Evolutionary conservation across 2,329 filamentous ascomycete species (phyloP).

Genomic region (Teratosphaeria gauchensis): DNA sequence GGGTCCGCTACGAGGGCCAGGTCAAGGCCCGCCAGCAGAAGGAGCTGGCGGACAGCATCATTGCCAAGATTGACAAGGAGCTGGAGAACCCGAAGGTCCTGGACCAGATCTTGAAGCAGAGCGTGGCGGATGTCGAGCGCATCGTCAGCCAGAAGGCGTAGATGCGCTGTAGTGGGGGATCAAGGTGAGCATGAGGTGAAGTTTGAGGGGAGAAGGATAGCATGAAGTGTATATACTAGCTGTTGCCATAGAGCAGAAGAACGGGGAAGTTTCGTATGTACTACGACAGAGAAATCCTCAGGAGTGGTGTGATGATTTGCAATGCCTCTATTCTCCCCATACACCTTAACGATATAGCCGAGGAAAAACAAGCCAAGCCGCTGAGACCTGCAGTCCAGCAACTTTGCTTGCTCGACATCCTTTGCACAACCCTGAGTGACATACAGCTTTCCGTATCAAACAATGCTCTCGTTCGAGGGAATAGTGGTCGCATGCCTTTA

Average conservation of each 20-base stretch:
- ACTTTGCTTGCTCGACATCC: background rate
- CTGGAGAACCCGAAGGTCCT: constrained; percentile 95
- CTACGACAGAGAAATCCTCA: background rate
- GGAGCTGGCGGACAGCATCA: constrained; percentile 86
- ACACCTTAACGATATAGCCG: background rate
- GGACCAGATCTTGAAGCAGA: constrained; percentile 97
- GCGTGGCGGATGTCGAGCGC: constrained; percentile 89
- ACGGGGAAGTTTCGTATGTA: background rate
- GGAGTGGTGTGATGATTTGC: background rate
- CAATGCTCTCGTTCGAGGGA: background rate
- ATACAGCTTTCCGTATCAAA: background rate
- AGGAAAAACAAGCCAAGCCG: background rate
- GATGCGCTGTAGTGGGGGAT: background rate
- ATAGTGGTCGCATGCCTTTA: background rate
- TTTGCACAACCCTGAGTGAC: background rate
- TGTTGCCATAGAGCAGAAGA: background rate
- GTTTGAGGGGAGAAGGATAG: background rate
- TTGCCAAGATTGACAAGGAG: constrained; percentile 98
- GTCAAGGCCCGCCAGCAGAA: constrained; percentile 98
- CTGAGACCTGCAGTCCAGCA: too few species aligned
- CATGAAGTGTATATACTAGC: background rate
- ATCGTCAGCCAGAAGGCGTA: constrained; percentile 11
- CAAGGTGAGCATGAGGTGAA: background rate
- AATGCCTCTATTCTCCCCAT: too few species aligned
- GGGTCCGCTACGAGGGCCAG: constrained; percentile 97